Evolutionary conservation across 1,284 basidiomycete species (phyloP).

Genomic region (Irpex rosettiformis): DNA sequence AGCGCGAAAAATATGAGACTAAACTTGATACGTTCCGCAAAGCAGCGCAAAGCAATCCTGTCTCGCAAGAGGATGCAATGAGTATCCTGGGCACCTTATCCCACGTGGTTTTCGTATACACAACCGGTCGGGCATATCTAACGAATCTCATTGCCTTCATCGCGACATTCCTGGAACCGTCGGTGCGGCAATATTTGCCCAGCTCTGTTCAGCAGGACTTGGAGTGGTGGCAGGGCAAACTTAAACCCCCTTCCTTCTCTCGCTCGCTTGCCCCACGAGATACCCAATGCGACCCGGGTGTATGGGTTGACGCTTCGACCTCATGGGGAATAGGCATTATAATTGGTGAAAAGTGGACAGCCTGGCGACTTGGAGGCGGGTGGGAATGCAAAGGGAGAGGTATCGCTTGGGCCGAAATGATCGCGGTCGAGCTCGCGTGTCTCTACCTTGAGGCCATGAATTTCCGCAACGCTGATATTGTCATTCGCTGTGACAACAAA

Average conservation of each 20-base stretch:
- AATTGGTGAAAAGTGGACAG: slow-evolving; percentile 25
- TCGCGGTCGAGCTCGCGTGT: slow-evolving; percentile 33
- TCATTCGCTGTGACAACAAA: slow-evolving; percentile 35
- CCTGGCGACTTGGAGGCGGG: slow-evolving; percentile 27
- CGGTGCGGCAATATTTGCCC: too few relatives aligned
- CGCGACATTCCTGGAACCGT: slow-evolving; percentile 11
- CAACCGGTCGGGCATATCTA: neutral
- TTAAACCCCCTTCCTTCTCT: slow-evolving; percentile 8
- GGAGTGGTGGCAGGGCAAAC: slow-evolving; percentile 29
- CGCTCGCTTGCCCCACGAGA: slow-evolving; percentile 18
- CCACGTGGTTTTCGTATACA: slow-evolving; percentile 31
- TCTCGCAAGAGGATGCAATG: slow-evolving; percentile 20
- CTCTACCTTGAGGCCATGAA: slow-evolving; percentile 6
- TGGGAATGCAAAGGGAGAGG: slow-evolving; percentile 27
- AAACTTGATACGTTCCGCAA: neutral
- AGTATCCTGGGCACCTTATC: slow-evolving; percentile 30
- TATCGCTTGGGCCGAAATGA: slow-evolving; percentile 40
- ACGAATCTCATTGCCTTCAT: neutral
- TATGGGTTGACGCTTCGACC: slow-evolving; percentile 35
- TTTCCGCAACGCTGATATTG: slow-evolving; percentile 12
- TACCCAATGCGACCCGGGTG: slow-evolving; percentile 16
- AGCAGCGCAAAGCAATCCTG: slow-evolving; percentile 23
- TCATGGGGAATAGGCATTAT: slow-evolving; percentile 36
- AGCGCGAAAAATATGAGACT: slow-evolving; percentile 5
- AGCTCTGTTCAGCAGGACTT: slow-evolving; percentile 25